Evolutionary conservation across 1,139 yeast genomes (phyloP).

Genomic region (Saccharomycopsis hybrid): DNA sequence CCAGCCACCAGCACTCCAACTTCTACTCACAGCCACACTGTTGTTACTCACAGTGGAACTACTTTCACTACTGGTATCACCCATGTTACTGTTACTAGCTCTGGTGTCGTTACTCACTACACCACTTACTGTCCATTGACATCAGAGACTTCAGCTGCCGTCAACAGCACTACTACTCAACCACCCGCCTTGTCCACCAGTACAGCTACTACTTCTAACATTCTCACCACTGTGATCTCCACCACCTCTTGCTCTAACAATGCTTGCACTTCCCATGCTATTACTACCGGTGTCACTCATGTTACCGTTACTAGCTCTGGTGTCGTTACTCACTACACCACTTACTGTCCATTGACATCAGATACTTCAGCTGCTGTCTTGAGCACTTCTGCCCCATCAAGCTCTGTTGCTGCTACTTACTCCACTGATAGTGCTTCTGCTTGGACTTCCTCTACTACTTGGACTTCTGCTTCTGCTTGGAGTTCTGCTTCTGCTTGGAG

Average conservation of each 20-base stretch:
- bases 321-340: slow-evolving; percentile 33
- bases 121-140: slow-evolving; percentile 16
- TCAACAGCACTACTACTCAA: neutral
- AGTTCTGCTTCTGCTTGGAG: neutral
- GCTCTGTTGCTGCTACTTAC: too few species aligned
- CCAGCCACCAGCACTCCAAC: too few species aligned
- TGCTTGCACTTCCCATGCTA: slow-evolving; percentile 27
- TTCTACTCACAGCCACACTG: too few species aligned
- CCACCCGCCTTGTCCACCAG: slow-evolving; percentile 12
- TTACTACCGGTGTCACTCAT: slow-evolving; percentile 34
- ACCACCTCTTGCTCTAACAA: slow-evolving; percentile 41
- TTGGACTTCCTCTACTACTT: slow-evolving; percentile 5
- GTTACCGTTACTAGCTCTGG: slow-evolving; percentile 31
- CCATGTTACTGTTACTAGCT: too few species aligned
- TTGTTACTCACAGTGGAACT: too few species aligned
- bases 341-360: slow-evolving; percentile 37
- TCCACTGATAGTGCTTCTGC: slow-evolving; percentile 12
- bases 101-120: too few species aligned
- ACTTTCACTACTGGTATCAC: too few species aligned
- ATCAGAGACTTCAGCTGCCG: neutral
- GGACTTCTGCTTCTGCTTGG: neutral
- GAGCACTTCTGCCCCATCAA: too few species aligned
- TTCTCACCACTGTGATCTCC: slow-evolving; percentile 32
- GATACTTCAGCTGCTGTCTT: too few species aligned
- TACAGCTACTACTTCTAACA: slow-evolving; percentile 21